A percentile compares a stretch with the other conserved stretches of the same genome.
phyloP scores from a whole-genome alignment of 192 early-diverging fungal species.

The Rhizophlyctis rosea region DNA sequence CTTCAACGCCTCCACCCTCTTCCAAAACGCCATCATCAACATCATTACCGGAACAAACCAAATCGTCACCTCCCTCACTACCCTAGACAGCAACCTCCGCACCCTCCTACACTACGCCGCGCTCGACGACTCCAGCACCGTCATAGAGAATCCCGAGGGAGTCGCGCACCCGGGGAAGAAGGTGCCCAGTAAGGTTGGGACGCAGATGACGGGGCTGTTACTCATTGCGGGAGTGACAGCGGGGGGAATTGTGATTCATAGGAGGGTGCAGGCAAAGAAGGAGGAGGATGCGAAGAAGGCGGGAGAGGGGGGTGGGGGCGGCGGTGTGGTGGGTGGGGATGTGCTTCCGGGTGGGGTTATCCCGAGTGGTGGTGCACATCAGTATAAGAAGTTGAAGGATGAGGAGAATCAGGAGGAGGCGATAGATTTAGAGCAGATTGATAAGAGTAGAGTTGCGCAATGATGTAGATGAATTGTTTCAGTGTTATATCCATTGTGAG shows the following conservation, averaged over 20 bases:
- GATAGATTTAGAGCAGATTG: no score
- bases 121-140: slow-evolving; percentile 1
- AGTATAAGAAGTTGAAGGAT: no score
- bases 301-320: neutral
- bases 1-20: slow-evolving; percentile 4
- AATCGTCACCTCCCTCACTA: slow-evolving; percentile 11
- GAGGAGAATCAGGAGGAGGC: no score
- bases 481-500: no score
- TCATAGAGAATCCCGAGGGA: no score
- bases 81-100: slow-evolving; percentile 13
- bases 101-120: neutral
- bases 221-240: slow-evolving; percentile 15
- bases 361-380: no score
- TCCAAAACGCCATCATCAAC: slow-evolving; percentile 7
- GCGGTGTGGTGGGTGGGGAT: no score
- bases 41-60: slow-evolving; percentile 16
- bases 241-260: slow-evolving; percentile 3
- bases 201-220: slow-evolving; percentile 20
- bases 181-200: slow-evolving; percentile 9
- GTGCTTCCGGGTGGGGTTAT: no score
- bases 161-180: slow-evolving; percentile 19
- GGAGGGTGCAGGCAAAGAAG: slow-evolving; percentile 17
- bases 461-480: no score
- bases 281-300: slow-evolving; percentile 9
- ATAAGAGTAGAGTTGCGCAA: no score